Conservation (phyloP, 75 land plant genomes). For the Cupressus sempervirens region DNA sequence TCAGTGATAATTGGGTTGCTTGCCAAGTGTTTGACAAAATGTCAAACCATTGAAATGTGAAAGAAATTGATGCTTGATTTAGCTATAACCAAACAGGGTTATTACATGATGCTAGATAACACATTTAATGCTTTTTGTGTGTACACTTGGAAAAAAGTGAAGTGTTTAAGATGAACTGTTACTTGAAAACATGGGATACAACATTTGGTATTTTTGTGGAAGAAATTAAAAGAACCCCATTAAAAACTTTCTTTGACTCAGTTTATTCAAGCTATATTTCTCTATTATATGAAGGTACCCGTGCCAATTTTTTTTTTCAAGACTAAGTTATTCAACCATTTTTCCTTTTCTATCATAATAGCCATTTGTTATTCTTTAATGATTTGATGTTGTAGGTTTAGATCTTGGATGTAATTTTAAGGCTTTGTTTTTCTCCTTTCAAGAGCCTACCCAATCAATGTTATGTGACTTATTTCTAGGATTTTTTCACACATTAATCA, state of each 20-base stretch:
- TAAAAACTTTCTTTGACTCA: not conserved
- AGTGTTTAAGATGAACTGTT: not conserved
- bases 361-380: not conserved
- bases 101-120: not conserved
- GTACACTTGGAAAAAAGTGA: not conserved
- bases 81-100: too few species aligned
- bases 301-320: too few species aligned
- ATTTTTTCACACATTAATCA: too few species aligned
- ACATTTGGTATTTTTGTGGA: too few species aligned
- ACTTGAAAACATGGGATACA: not conserved
- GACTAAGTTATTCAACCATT: not conserved
- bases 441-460: not conserved
- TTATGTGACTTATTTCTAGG: not conserved
- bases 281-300: not conserved
- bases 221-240: too few species aligned
- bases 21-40: too few species aligned
- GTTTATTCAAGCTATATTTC: not conserved
- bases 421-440: not conserved
- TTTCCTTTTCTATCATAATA: too few species aligned
- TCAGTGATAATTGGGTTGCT: too few species aligned
- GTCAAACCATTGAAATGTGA: too few species aligned
- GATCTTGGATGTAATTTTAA: not conserved
- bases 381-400: not conserved
- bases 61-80: too few species aligned
- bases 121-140: not conserved